These are phyloP conservation scores for Conoideocrella luteorostrata DNA, from an alignment of 2,329 filamentous ascomycete genomes.

Conservation along the genomic window DNA sequence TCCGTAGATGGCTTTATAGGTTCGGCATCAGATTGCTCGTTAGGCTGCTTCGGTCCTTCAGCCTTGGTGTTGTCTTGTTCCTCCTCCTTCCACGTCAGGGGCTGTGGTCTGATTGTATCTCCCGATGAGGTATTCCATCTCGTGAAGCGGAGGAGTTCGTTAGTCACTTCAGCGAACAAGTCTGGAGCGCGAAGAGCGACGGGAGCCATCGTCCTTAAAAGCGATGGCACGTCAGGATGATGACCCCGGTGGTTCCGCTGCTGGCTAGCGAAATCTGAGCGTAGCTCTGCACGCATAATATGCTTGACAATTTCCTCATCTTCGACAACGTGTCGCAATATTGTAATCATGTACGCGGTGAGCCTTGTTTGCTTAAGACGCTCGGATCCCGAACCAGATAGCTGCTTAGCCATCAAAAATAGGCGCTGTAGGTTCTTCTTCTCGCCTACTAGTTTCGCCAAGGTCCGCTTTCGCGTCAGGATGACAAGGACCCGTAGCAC, in stretches of 20 bases:
- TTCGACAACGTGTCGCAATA: slow-evolving; percentile 88
- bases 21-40: slow-evolving; percentile 18
- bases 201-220: slow-evolving; percentile 70
- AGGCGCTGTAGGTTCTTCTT: slow-evolving; percentile 84
- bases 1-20: slow-evolving; percentile 58
- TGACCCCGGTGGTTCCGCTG: slow-evolving; percentile 42
- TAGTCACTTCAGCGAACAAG: slow-evolving; percentile 80
- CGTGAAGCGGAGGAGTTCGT: slow-evolving; percentile 72
- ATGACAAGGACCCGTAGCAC: slow-evolving; percentile 80
- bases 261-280: slow-evolving; percentile 61
- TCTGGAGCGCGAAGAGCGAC: slow-evolving; percentile 75
- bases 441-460: slow-evolving; percentile 73
- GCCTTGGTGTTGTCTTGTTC: slow-evolving; percentile 21
- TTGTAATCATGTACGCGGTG: slow-evolving; percentile 65
- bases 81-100: slow-evolving; percentile 33
- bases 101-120: slow-evolving; percentile 25
- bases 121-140: slow-evolving; percentile 45
- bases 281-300: slow-evolving; percentile 86
- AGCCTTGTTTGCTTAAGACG: slow-evolving; percentile 55
- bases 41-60: slow-evolving; percentile 11
- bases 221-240: slow-evolving; percentile 61
- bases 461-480: slow-evolving; percentile 69
- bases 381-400: slow-evolving; percentile 71
- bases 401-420: slow-evolving; percentile 92
- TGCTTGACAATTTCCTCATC: slow-evolving; percentile 87